Evolutionary conservation across 164 flowering plant genomes (phyloP).

Genomic region (Dillenia turbinata): DNA sequence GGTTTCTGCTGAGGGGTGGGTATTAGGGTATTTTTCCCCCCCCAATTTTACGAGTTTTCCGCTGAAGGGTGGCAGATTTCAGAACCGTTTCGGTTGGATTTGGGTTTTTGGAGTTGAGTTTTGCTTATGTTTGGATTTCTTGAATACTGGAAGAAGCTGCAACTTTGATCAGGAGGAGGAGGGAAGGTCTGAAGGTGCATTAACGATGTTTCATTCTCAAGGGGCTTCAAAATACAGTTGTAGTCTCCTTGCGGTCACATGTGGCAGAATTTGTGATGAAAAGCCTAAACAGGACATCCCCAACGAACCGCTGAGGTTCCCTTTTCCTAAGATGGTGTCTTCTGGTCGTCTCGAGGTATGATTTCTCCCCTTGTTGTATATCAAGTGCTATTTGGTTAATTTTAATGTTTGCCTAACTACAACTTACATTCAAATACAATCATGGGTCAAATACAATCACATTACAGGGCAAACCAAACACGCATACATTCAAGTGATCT

Average conservation of each 20-base stretch:
- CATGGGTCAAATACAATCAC: too few species aligned
- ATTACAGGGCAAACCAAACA: too few species aligned
- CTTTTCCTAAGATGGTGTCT: constrained; percentile 67
- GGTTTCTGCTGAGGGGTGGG: constrained; percentile 17
- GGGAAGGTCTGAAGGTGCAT: constrained; percentile 9
- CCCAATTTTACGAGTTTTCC: constrained; percentile 1
- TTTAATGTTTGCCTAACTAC: too few species aligned
- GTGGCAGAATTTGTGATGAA: constrained; percentile 27
- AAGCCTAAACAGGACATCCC: constrained; percentile 25
- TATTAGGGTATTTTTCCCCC: constrained; percentile 12
- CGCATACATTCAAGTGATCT: neutral
- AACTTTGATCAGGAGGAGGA: neutral
- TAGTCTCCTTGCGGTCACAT: constrained; percentile 54
- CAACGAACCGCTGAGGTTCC: constrained; percentile 31
- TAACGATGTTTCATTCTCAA: constrained; percentile 55
- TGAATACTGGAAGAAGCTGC: neutral
- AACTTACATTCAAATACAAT: too few species aligned
- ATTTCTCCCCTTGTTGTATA: neutral
- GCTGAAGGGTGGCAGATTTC: constrained; percentile 7
- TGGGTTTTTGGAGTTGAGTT: constrained; percentile 5
- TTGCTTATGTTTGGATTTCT: neutral
- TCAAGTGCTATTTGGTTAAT: neutral
- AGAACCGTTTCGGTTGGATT: neutral
- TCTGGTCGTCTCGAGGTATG: constrained; percentile 77
- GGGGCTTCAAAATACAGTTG: constrained; percentile 52